These are phyloP conservation scores for Stachybotrys elegans DNA, from an alignment of 2,329 filamentous ascomycete genomes.

Conservation along the genomic window DNA sequence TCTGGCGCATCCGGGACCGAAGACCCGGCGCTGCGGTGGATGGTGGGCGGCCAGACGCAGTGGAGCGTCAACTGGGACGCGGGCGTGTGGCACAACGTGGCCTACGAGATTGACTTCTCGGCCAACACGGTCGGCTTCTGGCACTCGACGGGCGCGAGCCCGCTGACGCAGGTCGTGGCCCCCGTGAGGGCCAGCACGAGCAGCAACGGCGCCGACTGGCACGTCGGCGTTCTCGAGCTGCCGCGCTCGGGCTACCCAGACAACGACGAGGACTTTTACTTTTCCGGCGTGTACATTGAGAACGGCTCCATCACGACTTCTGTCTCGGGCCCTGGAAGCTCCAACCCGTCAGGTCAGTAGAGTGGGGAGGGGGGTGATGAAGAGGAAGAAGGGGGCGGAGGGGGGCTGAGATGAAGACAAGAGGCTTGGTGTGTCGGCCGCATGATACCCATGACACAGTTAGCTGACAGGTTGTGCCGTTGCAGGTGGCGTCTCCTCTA, in stretches of 20 bases:
- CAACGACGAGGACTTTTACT: conserved; percentile 61
- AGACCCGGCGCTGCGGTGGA: conserved; percentile 57
- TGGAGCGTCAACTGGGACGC: conserved; percentile 59
- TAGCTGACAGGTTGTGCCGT: not conserved
- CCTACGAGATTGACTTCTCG: conserved; percentile 67
- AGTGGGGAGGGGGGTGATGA: not conserved
- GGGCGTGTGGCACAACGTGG: conserved; percentile 69
- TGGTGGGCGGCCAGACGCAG: conserved; percentile 52
- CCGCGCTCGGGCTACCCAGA: conserved; percentile 48
- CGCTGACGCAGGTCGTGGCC: conserved; percentile 53
- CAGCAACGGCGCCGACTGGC: conserved; percentile 68
- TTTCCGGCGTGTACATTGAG: conserved; percentile 68
- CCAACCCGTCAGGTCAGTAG: conserved; percentile 1
- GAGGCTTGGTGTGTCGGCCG: too few species aligned
- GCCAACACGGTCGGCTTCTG: conserved; percentile 60
- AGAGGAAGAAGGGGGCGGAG: too few species aligned
- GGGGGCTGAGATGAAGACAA: too few species aligned
- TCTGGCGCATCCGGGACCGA: conserved; percentile 24
- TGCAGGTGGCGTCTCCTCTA: not conserved
- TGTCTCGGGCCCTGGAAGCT: not conserved
- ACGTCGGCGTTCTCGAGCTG: conserved; percentile 64
- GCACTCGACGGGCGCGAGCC: conserved; percentile 60
- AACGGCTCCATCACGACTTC: conserved; percentile 24
- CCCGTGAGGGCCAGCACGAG: conserved; percentile 56
- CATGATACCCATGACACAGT: not conserved